A percentile compares a stretch with the other conserved stretches of the same genome.
Conservation (phyloP, 345 rosid species). For the Psidium guajava region DNA sequence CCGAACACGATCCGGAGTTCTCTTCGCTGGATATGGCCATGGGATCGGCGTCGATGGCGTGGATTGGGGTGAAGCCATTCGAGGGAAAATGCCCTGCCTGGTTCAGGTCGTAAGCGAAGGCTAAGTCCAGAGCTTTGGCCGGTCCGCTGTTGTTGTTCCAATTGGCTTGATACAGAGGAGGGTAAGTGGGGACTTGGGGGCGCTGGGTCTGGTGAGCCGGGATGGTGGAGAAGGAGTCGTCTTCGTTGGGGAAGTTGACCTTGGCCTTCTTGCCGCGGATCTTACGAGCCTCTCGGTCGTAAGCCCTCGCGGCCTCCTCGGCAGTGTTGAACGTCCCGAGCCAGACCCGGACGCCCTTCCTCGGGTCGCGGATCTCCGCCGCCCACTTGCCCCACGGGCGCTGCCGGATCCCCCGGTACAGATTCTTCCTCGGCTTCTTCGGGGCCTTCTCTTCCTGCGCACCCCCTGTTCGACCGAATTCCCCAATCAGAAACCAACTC, state of each 20-base stretch:
- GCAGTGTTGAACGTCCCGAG: constrained; percentile 89
- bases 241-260: constrained; percentile 77
- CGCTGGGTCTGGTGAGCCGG: background rate
- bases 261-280: constrained; percentile 85
- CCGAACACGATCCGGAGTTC: constrained; percentile 8
- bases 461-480: constrained; percentile 26
- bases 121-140: background rate
- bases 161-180: background rate
- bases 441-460: constrained; percentile 20
- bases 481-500: background rate
- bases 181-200: background rate
- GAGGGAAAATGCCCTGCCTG: constrained; percentile 2
- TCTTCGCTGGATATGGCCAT: constrained; percentile 11
- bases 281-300: constrained; percentile 73
- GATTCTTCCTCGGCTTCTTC: constrained; percentile 69
- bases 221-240: background rate
- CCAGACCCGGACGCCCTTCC: constrained; percentile 92
- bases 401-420: constrained; percentile 83
- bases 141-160: background rate
- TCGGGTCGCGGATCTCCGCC: constrained; percentile 92
- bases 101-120: constrained; percentile 23
- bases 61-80: background rate
- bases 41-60: background rate
- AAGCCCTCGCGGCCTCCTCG: constrained; percentile 88
- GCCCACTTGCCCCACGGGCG: constrained; percentile 99